phyloP scores from a whole-genome alignment of 2,329 filamentous ascomycete genomes.

The Plectosphaerella plurivora region DNA sequence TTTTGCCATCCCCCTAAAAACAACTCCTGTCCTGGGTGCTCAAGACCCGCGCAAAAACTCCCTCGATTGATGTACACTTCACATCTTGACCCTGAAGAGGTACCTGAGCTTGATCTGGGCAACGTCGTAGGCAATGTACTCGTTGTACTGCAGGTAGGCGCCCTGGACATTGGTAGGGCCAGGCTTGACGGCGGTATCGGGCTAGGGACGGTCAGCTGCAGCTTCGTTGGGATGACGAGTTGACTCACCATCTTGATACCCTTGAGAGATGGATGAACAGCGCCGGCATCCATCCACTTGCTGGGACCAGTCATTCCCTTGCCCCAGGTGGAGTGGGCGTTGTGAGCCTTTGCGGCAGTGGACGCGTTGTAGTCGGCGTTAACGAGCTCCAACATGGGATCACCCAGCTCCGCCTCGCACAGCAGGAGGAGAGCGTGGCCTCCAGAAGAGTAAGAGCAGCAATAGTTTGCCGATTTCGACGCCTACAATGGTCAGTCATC shows the following conservation, averaged over 20 bases:
- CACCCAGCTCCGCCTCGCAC: slow-evolving; percentile 73
- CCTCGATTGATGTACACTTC: background rate
- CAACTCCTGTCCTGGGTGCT: no score
- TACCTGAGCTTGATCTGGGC: slow-evolving; percentile 68
- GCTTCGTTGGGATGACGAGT: background rate
- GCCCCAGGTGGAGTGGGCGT: slow-evolving; percentile 66
- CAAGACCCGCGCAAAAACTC: background rate
- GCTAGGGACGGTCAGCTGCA: slow-evolving; percentile 27
- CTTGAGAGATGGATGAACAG: slow-evolving; percentile 58
- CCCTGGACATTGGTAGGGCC: slow-evolving; percentile 39
- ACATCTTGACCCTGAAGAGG: slow-evolving; percentile 59
- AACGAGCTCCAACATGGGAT: slow-evolving; percentile 64
- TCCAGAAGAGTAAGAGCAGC: slow-evolving; percentile 56
- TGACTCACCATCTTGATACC: slow-evolving; percentile 65
- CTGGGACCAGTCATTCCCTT: slow-evolving; percentile 60
- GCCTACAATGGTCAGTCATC: slow-evolving; percentile 26
- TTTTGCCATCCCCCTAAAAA: no score
- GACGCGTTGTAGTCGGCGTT: slow-evolving; percentile 58
- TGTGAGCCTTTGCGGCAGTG: slow-evolving; percentile 53
- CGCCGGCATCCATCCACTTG: slow-evolving; percentile 71
- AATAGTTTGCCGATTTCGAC: slow-evolving; percentile 79
- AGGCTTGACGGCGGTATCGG: slow-evolving; percentile 41
- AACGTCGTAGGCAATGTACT: slow-evolving; percentile 69
- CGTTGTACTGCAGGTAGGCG: slow-evolving; percentile 61
- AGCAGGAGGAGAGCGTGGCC: slow-evolving; percentile 71